Percentiles rank a stretch among this genome's conserved stretches.
phyloP scores from a whole-genome alignment of 2,329 filamentous ascomycete species.

The Xylaria polymorpha region DNA sequence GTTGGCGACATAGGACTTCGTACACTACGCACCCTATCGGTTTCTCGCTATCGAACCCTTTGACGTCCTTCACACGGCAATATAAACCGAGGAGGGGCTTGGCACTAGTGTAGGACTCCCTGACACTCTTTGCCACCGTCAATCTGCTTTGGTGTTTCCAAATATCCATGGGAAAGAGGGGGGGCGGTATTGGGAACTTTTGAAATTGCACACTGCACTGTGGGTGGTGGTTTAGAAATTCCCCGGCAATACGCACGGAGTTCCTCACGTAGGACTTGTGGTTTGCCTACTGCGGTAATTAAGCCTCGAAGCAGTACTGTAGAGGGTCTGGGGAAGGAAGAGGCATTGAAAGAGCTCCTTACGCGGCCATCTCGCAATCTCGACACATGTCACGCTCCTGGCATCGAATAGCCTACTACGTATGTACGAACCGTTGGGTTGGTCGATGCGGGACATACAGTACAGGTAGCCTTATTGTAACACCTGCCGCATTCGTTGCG shows the following conservation, averaged over 20 bases:
- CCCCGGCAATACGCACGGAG: not conserved
- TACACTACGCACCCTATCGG: not conserved
- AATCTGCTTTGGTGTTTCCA: not conserved
- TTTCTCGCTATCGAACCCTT: not conserved
- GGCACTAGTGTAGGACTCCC: conserved; percentile 15
- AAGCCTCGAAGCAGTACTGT: conserved; percentile 4
- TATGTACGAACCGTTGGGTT: conserved; percentile 1
- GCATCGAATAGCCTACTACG: not conserved
- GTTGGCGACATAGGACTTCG: conserved; percentile 24
- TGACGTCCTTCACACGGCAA: conserved; percentile 1
- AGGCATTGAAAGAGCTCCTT: conserved; percentile 16
- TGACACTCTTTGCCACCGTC: not conserved
- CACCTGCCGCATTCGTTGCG: conserved; percentile 31
- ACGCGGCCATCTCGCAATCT: not conserved
- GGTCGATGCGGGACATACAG: not conserved
- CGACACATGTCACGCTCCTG: not conserved
- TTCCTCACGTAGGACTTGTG: conserved; percentile 4
- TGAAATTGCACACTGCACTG: conserved; percentile 15
- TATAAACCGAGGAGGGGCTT: conserved; percentile 9
- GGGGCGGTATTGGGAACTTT: conserved; percentile 15
- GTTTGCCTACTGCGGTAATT: not conserved
- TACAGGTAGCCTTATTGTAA: conserved; percentile 16
- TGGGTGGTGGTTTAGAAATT: not conserved
- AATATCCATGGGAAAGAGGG: conserved; percentile 9
- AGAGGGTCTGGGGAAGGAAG: conserved; percentile 15